These are phyloP conservation scores for Blastobotrys malaysiensis DNA, from an alignment of 1,139 yeast species.

Conservation along the genomic window DNA sequence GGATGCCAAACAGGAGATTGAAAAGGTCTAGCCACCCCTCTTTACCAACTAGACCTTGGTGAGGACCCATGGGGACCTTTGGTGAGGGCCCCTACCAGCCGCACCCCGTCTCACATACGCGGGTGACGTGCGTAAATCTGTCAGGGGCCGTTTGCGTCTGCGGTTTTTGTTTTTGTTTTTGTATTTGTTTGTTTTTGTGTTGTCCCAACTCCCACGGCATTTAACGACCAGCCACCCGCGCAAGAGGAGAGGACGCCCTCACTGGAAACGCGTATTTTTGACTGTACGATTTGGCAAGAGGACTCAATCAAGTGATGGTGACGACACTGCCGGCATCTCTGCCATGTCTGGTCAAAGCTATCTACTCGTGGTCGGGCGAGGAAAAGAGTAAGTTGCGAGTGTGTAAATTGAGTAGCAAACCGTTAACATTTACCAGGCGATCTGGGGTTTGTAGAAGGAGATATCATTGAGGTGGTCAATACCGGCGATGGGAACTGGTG, in stretches of 20 bases:
- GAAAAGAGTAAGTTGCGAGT: conserved; percentile 48
- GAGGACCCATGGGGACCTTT: neutral
- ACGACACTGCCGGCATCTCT: conserved; percentile 18
- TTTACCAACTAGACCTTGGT: no score
- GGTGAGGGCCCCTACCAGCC: neutral
- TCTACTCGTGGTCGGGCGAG: conserved; percentile 88
- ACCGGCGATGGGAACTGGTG: conserved; percentile 90
- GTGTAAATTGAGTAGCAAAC: neutral
- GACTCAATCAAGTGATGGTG: conserved; percentile 11
- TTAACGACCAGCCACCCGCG: neutral
- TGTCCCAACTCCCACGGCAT: neutral
- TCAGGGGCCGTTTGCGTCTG: neutral
- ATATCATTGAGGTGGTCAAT: conserved; percentile 73
- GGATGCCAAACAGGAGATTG: conserved; percentile 44
- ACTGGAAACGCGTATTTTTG: neutral
- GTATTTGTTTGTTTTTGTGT: neutral
- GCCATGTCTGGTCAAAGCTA: conserved; percentile 73
- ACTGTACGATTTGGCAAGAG: neutral
- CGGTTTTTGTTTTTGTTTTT: conserved; percentile 1
- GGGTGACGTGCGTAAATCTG: neutral
- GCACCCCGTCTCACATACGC: neutral
- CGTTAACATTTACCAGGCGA: conserved; percentile 46
- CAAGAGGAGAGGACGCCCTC: neutral
- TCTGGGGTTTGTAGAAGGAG: conserved; percentile 90
- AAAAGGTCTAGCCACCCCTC: conserved; percentile 16